Evolutionary conservation across 2,329 filamentous ascomycete species (phyloP).

Genomic region (Botrytis fabae): DNA sequence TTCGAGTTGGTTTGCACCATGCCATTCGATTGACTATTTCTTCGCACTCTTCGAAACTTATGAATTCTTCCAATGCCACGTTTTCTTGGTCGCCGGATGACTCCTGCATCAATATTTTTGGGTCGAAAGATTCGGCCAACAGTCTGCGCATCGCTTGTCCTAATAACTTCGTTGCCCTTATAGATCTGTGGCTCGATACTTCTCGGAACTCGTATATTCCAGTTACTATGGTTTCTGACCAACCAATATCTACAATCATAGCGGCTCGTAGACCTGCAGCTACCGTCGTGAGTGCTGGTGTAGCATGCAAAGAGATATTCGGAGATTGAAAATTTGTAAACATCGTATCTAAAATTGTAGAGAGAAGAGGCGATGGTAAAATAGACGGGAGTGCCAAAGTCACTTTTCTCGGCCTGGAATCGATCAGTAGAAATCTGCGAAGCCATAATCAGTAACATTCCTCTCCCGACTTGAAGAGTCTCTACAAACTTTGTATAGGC

Average conservation of each 20-base stretch:
- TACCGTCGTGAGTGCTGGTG: constrained; percentile 70
- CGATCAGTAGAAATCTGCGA: constrained; percentile 62
- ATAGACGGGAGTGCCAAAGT: constrained; percentile 75
- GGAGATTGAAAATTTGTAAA: constrained; percentile 81
- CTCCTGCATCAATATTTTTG: constrained; percentile 35
- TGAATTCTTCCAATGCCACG: constrained; percentile 34
- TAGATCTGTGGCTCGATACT: constrained; percentile 66
- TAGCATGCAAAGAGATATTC: constrained; percentile 76
- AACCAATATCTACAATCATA: constrained; percentile 86
- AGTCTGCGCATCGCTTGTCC: constrained; percentile 68
- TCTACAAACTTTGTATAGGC: constrained; percentile 73
- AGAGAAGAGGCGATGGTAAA: constrained; percentile 75
- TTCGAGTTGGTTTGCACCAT: constrained; percentile 62
- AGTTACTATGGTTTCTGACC: constrained; percentile 85
- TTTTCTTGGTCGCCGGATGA: constrained; percentile 15
- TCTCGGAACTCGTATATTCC: constrained; percentile 90
- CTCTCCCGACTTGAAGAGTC: constrained; percentile 37
- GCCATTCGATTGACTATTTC: constrained; percentile 73
- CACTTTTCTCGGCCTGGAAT: constrained; percentile 73
- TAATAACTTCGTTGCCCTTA: constrained; percentile 72
- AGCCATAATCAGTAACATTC: constrained; percentile 24
- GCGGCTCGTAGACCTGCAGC: constrained; percentile 84
- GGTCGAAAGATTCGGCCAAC: constrained; percentile 50
- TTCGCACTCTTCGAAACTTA: constrained; percentile 78
- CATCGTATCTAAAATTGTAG: constrained; percentile 71